Base-by-base conservation (phyloP, 306 rosid genomes). In the Cucurbita moschata region DNA sequence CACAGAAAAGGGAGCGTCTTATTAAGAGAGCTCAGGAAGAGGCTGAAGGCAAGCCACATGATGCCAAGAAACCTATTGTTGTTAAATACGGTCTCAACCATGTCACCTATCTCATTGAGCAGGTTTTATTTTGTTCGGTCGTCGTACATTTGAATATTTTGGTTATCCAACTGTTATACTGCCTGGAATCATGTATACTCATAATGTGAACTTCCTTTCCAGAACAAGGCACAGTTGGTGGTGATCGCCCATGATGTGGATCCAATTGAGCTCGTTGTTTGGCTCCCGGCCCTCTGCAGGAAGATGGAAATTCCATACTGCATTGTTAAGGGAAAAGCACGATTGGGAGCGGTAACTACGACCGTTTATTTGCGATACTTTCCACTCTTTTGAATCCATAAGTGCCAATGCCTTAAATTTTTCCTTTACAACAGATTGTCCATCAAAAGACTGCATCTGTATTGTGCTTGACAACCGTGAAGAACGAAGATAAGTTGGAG, bases 71-170 rank as follows among this genome's bases (percentile, higher is more conserved):
- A 64, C 89, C 97, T 0, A 84, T 91, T 53, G 79, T 80, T 40
- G 91, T 88, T 58, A 91, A 91, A 43, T 91, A 88, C 77, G 96
- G 96, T 61, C 96, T 91, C 65, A 91, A 91, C 77, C 97, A 87
- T 35, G 90, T 88, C 7, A 88, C 96, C 63, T 88, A 83, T 84
- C 92, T 88, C 44, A 91, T 91, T 10, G 96, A 88, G 85, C 91
- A 87, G 92, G 96, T 82, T 8, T 54, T 19, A 4, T 63, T 58
- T 42, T 43, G 23, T 26, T 52, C 6, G 26, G 26, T 26, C 13
- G 16, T 30, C 13, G 23, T 35, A 1, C 5, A 7, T 14, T 2
- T 49, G 6, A 6, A 47, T 19, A 14, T 54, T 10, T 10, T 5
- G 26, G 14, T 7, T 44, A 56, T 67, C 66, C 38, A 30, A 13